A percentile compares a stretch with the other conserved stretches of the same genome.
phyloP scores from a whole-genome alignment of 148 eudicot genomes.

The Limonium bicolor region DNA sequence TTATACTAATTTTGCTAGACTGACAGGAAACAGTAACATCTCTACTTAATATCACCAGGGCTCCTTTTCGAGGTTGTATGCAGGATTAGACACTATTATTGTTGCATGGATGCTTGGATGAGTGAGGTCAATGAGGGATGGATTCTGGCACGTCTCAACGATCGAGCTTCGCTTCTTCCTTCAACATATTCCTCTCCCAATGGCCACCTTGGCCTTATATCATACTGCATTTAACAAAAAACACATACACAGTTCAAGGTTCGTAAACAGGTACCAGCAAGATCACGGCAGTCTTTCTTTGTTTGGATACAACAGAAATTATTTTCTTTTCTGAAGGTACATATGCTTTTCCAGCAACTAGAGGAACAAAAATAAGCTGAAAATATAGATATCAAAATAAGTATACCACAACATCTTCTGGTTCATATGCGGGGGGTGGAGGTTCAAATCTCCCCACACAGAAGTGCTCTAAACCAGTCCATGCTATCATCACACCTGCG shows the following conservation, averaged over 20 bases:
- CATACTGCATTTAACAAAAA: conserved; percentile 65
- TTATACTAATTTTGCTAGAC: too few relatives aligned
- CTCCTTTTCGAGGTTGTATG: too few relatives aligned
- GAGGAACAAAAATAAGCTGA: too few relatives aligned
- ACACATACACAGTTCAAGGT: too few relatives aligned
- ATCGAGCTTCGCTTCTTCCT: conserved; percentile 90
- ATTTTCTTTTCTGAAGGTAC: too few relatives aligned
- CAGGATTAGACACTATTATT: conserved; percentile 1
- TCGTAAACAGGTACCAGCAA: too few relatives aligned
- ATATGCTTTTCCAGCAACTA: too few relatives aligned
- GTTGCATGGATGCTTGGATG: conserved; percentile 49
- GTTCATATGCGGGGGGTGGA: conserved; percentile 72
- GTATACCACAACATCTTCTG: conserved; percentile 66
- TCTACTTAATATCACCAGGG: too few relatives aligned
- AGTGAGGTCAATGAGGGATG: conserved; percentile 88
- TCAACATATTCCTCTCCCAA: conserved; percentile 81
- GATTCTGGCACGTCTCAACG: conserved; percentile 61
- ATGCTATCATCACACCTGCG: conserved; percentile 94
- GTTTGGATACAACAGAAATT: too few relatives aligned
- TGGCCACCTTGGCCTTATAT: conserved; percentile 94
- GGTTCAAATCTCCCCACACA: conserved; percentile 89
- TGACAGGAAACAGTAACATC: too few relatives aligned
- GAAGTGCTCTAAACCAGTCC: conserved; percentile 95
- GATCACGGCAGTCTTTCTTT: too few relatives aligned
- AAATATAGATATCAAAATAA: too few relatives aligned